These are phyloP conservation scores for Globisporangium cederbergense DNA, from an alignment of 352 stramenopile genomes.

Conservation along the genomic window DNA sequence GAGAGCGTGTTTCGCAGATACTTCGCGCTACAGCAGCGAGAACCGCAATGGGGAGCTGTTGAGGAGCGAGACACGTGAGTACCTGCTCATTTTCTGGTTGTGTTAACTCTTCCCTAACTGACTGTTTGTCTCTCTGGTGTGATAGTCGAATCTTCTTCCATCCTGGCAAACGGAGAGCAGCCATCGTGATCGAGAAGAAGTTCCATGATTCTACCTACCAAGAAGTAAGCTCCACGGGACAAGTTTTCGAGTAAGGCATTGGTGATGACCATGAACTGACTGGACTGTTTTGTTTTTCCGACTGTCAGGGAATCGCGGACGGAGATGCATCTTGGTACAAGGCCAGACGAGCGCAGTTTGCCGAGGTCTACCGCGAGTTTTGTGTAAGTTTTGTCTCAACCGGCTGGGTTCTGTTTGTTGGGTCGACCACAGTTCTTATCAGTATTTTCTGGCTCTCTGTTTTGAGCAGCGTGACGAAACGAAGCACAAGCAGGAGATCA, in stretches of 20 bases:
- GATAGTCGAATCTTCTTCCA: conserved; percentile 58
- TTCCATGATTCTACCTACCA: conserved; percentile 67
- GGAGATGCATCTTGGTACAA: conserved; percentile 54
- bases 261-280: neutral
- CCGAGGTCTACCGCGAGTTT: conserved; percentile 54
- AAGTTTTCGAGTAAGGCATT: conserved; percentile 8
- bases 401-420: neutral
- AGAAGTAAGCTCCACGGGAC: conserved; percentile 21
- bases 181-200: conserved; percentile 64
- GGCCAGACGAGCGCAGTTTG: conserved; percentile 38
- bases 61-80: conserved; percentile 58
- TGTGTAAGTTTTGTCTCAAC: conserved; percentile 31
- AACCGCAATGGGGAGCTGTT: conserved; percentile 52
- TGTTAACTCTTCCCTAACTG: neutral
- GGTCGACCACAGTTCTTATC: neutral
- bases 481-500: conserved; percentile 72
- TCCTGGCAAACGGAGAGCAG: conserved; percentile 50
- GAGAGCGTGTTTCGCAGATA: conserved; percentile 62
- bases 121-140: conserved; percentile 9
- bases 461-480: conserved; percentile 55
- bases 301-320: conserved; percentile 25
- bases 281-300: neutral
- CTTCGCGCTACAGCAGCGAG: conserved; percentile 47
- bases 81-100: neutral
- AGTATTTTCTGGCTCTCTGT: neutral